These are phyloP conservation scores for Candida cerambycidarum DNA, from an alignment of 805 yeast species.

Conservation along the genomic window DNA sequence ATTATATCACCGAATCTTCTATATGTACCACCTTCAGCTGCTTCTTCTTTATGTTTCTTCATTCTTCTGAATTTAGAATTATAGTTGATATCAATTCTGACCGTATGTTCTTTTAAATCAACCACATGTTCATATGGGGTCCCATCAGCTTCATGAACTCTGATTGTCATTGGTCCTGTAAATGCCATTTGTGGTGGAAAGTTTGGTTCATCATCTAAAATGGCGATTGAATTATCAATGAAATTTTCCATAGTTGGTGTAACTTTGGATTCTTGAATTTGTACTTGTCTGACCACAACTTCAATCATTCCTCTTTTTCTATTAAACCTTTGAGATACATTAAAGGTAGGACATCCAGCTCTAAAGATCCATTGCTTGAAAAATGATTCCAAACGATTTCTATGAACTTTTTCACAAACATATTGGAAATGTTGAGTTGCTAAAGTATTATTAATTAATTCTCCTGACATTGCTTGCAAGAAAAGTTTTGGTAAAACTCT, in stretches of 20 bases:
- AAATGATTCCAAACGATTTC: slow-evolving; percentile 75
- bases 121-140: slow-evolving; percentile 98
- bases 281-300: slow-evolving; percentile 90
- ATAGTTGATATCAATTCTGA: slow-evolving; percentile 90
- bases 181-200: slow-evolving; percentile 53
- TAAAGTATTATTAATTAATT: slow-evolving; percentile 70
- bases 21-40: slow-evolving; percentile 37
- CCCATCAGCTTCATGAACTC: slow-evolving; percentile 98
- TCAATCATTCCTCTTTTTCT: slow-evolving; percentile 92
- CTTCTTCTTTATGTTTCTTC: slow-evolving; percentile 56
- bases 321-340: slow-evolving; percentile 89
- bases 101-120: slow-evolving; percentile 78
- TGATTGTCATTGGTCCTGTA: slow-evolving; percentile 92
- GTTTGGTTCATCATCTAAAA: slow-evolving; percentile 42
- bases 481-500: slow-evolving; percentile 90
- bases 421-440: slow-evolving; percentile 85
- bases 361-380: slow-evolving; percentile 94
- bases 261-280: slow-evolving; percentile 54
- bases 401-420: slow-evolving; percentile 93
- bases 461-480: slow-evolving; percentile 94
- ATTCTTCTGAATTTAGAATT: slow-evolving; percentile 88
- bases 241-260: slow-evolving; percentile 43
- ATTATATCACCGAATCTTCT: slow-evolving; percentile 73
- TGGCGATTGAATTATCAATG: slow-evolving; percentile 44
- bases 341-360: slow-evolving; percentile 83